phyloP scores from a whole-genome alignment of 78 protist species.

The Dictyostelium brefeldianum region DNA sequence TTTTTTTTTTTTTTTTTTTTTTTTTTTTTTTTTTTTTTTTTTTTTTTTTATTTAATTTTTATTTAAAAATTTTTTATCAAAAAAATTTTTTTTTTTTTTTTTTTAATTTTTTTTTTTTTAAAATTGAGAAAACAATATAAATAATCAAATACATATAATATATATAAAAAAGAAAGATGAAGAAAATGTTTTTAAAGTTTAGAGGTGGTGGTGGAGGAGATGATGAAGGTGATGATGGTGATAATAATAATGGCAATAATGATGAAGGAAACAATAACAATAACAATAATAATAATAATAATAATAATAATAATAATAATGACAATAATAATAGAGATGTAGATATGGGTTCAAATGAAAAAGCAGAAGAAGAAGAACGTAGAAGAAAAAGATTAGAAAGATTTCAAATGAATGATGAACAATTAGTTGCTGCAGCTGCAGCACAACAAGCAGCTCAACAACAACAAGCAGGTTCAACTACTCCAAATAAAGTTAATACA shows the following conservation, averaged over 20 bases:
- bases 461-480: background rate
- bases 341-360: background rate
- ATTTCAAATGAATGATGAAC: constrained; percentile 24
- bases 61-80: no score
- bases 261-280: background rate
- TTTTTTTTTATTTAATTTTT: no score
- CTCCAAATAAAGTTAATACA: background rate
- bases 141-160: no score
- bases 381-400: constrained; percentile 74
- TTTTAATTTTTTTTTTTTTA: no score
- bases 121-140: no score
- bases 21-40: no score
- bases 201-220: constrained; percentile 1
- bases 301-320: constrained; percentile 8
- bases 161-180: constrained; percentile 9
- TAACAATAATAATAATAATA: background rate
- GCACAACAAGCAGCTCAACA: constrained; percentile 8
- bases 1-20: no score
- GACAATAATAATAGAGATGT: background rate
- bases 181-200: constrained; percentile 57
- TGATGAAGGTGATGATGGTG: background rate
- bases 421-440: background rate
- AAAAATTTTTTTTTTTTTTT: no score
- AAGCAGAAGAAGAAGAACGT: constrained; percentile 31
- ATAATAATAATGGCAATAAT: background rate